Evolutionary conservation across 2,329 filamentous ascomycete species (phyloP).

Genomic region (Fusarium secorum): DNA sequence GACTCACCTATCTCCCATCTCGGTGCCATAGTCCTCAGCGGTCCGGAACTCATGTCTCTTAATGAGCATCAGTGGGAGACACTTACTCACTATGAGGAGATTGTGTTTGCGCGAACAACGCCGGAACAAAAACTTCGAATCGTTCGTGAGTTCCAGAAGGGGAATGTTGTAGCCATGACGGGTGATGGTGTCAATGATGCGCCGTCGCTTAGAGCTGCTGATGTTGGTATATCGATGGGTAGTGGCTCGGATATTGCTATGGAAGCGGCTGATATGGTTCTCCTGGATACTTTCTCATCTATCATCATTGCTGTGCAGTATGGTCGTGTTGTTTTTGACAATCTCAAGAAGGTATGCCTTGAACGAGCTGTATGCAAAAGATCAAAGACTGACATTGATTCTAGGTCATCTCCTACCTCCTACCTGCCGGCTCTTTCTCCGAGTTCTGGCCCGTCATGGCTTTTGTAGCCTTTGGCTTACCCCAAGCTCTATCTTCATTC

Average conservation of each 20-base stretch:
- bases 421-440: constrained; percentile 76
- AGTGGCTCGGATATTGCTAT: constrained; percentile 85
- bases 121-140: constrained; percentile 83
- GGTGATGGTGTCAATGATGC: constrained; percentile 90
- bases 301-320: constrained; percentile 77
- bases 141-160: constrained; percentile 75
- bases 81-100: constrained; percentile 71
- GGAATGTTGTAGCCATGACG: constrained; percentile 80
- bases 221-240: constrained; percentile 84
- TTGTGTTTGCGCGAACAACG: constrained; percentile 78
- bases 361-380: fast-evolving
- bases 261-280: constrained; percentile 81
- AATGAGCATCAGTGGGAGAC: constrained; percentile 74
- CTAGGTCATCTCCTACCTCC: constrained; percentile 61
- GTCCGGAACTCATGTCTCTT: constrained; percentile 70
- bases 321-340: constrained; percentile 80
- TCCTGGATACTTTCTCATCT: constrained; percentile 77
- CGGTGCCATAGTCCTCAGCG: constrained; percentile 68
- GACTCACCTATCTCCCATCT: background rate
- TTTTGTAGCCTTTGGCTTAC: constrained; percentile 75
- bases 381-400: fast-evolving
- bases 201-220: constrained; percentile 79
- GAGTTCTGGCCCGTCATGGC: constrained; percentile 81
- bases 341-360: constrained; percentile 69
- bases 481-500: constrained; percentile 76